Percentiles rank a stretch among this genome's conserved stretches.
These are phyloP conservation scores for Penicillium sp. DNA, from an alignment of 2,329 filamentous ascomycete species.

Conservation along the genomic window DNA sequence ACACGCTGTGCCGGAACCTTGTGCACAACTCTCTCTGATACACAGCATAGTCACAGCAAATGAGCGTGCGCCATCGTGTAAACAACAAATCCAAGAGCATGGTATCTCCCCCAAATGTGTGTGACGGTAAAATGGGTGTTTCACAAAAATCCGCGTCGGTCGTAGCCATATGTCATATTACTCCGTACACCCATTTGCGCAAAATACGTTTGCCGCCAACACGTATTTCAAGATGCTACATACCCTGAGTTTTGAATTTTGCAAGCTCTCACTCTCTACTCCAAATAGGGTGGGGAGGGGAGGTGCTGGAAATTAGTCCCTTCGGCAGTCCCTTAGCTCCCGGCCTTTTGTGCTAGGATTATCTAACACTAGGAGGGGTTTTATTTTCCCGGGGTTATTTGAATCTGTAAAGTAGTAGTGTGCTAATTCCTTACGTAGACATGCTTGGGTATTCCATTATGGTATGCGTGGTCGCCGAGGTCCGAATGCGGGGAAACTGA, in stretches of 20 bases:
- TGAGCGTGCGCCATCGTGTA: not conserved
- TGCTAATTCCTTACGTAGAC: not conserved
- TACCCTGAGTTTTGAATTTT: not conserved
- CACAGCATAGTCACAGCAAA: not conserved
- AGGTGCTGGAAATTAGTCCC: not conserved
- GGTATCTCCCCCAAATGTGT: too few species aligned
- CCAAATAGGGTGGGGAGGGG: not conserved
- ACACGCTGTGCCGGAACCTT: not conserved
- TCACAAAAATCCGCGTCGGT: not conserved
- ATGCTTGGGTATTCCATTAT: not conserved
- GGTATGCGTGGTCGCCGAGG: constrained; percentile 12
- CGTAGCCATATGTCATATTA: not conserved
- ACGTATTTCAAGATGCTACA: not conserved
- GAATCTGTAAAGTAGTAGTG: not conserved
- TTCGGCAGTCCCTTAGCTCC: not conserved
- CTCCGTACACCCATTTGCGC: not conserved
- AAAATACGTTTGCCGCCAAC: not conserved
- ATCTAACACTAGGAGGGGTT: not conserved
- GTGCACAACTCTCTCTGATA: not conserved
- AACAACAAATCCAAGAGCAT: not conserved
- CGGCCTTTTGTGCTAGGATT: not conserved
- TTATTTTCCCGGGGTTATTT: not conserved
- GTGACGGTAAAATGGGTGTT: not conserved
- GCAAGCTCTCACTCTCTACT: not conserved
- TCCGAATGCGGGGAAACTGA: constrained; percentile 18